phyloP scores from a whole-genome alignment of 805 yeast species.

The Schizosaccharomyces octosporus region DNA sequence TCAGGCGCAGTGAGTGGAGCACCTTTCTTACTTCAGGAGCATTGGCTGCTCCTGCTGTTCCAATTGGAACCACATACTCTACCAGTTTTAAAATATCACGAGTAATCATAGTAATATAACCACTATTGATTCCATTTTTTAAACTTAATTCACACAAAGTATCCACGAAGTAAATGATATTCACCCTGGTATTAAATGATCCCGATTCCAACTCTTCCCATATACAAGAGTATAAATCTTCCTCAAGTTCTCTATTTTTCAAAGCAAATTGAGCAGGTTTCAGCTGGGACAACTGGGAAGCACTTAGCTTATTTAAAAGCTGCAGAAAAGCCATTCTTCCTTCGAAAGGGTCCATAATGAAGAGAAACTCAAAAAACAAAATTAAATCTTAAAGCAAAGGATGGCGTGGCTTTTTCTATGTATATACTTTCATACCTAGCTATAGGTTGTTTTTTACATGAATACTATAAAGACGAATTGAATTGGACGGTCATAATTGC shows the following conservation, averaged over 20 bases:
- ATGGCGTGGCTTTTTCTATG: too few relatives aligned
- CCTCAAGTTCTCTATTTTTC: constrained; percentile 29
- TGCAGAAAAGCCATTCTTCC: constrained; percentile 54
- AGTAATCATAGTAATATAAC: constrained; percentile 11
- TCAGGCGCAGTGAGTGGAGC: constrained; percentile 6
- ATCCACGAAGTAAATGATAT: constrained; percentile 46
- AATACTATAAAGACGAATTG: too few relatives aligned
- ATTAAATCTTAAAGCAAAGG: too few relatives aligned
- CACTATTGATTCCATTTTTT: constrained; percentile 5
- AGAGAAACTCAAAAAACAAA: not conserved
- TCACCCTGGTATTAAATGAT: constrained; percentile 35
- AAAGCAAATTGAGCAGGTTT: constrained; percentile 33
- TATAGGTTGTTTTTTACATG: too few relatives aligned
- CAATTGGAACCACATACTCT: constrained; percentile 11
- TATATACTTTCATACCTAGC: too few relatives aligned
- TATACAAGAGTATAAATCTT: constrained; percentile 43
- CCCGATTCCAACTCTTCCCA: constrained; percentile 28
- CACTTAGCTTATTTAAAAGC: constrained; percentile 37
- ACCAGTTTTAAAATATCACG: constrained; percentile 12
- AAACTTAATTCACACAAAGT: constrained; percentile 21
- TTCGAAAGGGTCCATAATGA: constrained; percentile 62
- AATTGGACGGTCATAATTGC: too few relatives aligned
- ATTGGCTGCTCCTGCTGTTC: constrained; percentile 7
- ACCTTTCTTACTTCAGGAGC: constrained; percentile 11
- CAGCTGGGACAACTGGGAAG: constrained; percentile 23